A percentile compares a stretch with the other conserved stretches of the same genome.
Evolutionary conservation across 257 asterid species (phyloP).

Genomic region (Solanum sparsipilum): DNA sequence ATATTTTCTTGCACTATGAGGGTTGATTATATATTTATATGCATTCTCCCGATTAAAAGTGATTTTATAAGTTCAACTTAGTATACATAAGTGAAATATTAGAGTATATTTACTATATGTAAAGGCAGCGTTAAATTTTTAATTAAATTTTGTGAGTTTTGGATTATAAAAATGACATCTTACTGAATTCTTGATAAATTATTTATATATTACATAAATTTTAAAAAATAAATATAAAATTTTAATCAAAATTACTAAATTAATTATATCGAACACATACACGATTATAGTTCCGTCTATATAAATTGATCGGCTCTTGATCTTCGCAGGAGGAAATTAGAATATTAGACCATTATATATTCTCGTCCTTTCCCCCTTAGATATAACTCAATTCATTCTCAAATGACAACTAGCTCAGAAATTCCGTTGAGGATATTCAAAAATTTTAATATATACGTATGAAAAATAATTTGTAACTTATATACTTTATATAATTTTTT

Average conservation of each 20-base stretch:
- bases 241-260: not conserved
- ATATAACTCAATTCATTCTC: too few species aligned
- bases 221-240: not conserved
- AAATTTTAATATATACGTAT: too few species aligned
- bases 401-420: too few species aligned
- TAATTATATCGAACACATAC: not conserved
- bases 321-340: not conserved
- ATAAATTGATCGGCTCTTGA: not conserved
- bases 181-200: not conserved
- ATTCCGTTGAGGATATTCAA: too few species aligned
- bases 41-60: not conserved
- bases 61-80: not conserved
- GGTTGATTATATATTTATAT: not conserved
- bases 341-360: too few species aligned
- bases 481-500: too few species aligned
- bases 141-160: not conserved
- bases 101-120: not conserved
- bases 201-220: not conserved
- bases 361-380: too few species aligned
- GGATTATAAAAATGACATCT: not conserved
- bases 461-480: too few species aligned
- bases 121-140: not conserved
- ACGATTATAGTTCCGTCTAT: not conserved
- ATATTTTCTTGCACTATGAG: not conserved
- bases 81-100: not conserved